Evolutionary conservation across 176 grass and related monocot species (phyloP), one percentile per base, ranked within the genome.

Genomic region (Puya raimondii): DNA sequence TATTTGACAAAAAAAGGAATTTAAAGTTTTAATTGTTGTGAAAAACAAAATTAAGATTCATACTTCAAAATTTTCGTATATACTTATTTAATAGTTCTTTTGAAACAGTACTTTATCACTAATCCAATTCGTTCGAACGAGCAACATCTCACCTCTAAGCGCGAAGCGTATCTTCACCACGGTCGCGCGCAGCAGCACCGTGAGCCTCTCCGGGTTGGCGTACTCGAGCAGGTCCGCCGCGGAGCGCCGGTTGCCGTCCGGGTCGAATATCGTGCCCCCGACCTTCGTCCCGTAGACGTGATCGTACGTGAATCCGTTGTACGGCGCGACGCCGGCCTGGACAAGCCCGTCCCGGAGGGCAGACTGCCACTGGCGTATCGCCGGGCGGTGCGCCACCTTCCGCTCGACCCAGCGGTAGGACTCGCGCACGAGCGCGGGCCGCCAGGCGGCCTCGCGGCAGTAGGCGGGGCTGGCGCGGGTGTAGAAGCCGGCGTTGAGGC

Each of bases 401-500:
- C 84, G 78, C 79, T 96, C 85, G 33, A 96, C 84, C 91, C 91
- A 96, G 10, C 50, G 70, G 66, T 87, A 96, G 2, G 87, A 91
- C 18, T 84, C 61, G 48, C 88, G 83, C 13, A 82, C 87, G 53
- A 88, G 76, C 49, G 61, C 51, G 13, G 64, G 22, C 50, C 88
- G 77, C 84, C 84, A 88, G 1, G 82, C 87, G 14, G 82, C 85
- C 8, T 76, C 71, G 58, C 65, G 53, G 18, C 76, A 81, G 73
- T 88, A 91, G 0, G 53, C 42, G 4, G 22, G 4, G 80, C 87
- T 91, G 48, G 91, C 91, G 1, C 91, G 91, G 15, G 85, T 88
- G 82, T 88, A 96, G 83, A 96, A 96, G 0, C 91, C 91, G 47
- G 85, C 87, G 73, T 96, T 91, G 16, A 96, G 76, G 88, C 87